These are phyloP conservation scores for Podospora pseudocomata DNA, from an alignment of 495 filamentous ascomycete species.

Conservation along the genomic window DNA sequence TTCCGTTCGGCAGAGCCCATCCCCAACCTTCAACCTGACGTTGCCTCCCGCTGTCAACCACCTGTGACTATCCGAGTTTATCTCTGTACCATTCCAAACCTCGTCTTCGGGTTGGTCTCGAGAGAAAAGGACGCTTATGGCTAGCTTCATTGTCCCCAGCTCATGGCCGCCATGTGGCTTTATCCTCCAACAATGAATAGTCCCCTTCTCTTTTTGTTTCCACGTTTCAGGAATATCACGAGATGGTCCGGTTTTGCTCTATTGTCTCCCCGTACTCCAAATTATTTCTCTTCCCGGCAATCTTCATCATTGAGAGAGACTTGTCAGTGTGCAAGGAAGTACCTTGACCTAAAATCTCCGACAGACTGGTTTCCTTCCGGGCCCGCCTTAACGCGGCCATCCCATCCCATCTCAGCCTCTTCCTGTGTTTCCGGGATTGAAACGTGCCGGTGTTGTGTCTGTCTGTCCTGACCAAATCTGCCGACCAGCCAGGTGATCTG, in stretches of 20 bases:
- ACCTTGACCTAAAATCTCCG: not conserved
- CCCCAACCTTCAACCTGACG: not conserved
- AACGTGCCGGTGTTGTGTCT: not conserved
- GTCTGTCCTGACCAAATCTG: not conserved
- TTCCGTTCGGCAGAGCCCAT: not conserved
- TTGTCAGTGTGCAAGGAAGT: too few relatives aligned
- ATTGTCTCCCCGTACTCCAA: not conserved
- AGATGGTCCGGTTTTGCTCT: not conserved
- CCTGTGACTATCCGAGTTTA: not conserved
- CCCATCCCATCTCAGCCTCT: not conserved
- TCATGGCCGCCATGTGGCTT: not conserved
- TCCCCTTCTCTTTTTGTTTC: not conserved
- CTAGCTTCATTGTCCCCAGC: not conserved
- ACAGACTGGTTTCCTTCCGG: constrained; percentile 3
- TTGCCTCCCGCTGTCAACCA: not conserved
- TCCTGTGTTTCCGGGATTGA: not conserved
- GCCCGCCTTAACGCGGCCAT: not conserved
- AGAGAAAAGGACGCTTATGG: not conserved
- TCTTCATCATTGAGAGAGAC: not conserved
- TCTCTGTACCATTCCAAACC: not conserved
- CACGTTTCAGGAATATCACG: not conserved
- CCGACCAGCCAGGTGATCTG: not conserved
- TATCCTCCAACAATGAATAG: not conserved
- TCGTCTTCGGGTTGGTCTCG: not conserved
- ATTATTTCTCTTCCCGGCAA: not conserved